Conservation (phyloP, 176 grass and related monocot species). For the maize (Zea mays) region Zm-B73-REFERENCE-NAM-5.0 NC_050103.1:63377501-63378000, state of each 20-base stretch:
- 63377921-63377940: neutral
- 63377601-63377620: too few species aligned
- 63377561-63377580: too few species aligned
- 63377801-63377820: neutral
- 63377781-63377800: neutral
- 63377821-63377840: neutral
- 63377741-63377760: neutral
- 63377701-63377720: neutral
- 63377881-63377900: neutral
- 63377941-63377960: neutral
- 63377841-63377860: neutral
- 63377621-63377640: too few species aligned
- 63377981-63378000: neutral
- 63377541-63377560: too few species aligned
- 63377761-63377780: neutral
- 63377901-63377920: neutral
- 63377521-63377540: too few species aligned
- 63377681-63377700: neutral
- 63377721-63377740: neutral
- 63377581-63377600: too few species aligned
- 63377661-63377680: neutral
- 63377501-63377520: too few species aligned
- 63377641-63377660: too few species aligned
- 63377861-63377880: constrained; percentile 3
- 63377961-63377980: neutral